Conservation (phyloP, 257 asterid genomes). For the Jasminum sambac region DNA sequence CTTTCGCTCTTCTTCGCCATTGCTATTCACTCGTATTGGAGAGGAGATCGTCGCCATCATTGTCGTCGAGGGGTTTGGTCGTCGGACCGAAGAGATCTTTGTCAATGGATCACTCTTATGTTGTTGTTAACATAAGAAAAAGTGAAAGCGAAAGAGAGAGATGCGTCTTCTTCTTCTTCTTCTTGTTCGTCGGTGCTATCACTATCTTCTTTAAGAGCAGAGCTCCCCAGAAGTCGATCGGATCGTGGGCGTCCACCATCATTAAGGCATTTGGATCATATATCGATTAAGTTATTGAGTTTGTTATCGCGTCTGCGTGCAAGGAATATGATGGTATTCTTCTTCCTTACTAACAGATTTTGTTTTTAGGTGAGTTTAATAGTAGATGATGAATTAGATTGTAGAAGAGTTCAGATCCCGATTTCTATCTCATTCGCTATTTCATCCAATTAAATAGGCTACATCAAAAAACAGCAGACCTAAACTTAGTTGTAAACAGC, state of each 20-base stretch:
- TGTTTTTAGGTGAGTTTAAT: background rate
- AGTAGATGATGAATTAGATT: background rate
- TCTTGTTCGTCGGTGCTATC: no score
- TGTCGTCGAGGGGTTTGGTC: constrained; percentile 8
- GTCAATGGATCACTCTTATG: constrained; percentile 49
- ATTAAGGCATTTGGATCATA: constrained; percentile 35
- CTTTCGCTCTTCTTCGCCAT: constrained; percentile 28
- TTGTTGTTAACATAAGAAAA: constrained; percentile 19
- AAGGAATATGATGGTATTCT: constrained; percentile 31
- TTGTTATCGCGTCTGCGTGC: constrained; percentile 40
- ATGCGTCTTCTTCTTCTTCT: background rate
- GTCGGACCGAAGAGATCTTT: constrained; percentile 49
- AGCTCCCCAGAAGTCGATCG: constrained; percentile 29
- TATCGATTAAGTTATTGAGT: constrained; percentile 36
- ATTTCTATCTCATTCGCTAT: no score
- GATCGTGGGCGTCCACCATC: constrained; percentile 16
- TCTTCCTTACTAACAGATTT: constrained; percentile 41
- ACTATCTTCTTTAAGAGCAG: constrained; percentile 19
- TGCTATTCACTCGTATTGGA: constrained; percentile 36
- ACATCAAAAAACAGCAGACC: no score
- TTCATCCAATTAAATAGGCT: no score
- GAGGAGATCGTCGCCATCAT: constrained; percentile 13
- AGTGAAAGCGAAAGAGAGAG: constrained; percentile 17
- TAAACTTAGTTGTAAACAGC: background rate
- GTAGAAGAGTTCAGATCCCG: background rate